These are phyloP conservation scores for Suhomyces coccinellae DNA, from an alignment of 1,139 yeast genomes.

Conservation along the genomic window DNA sequence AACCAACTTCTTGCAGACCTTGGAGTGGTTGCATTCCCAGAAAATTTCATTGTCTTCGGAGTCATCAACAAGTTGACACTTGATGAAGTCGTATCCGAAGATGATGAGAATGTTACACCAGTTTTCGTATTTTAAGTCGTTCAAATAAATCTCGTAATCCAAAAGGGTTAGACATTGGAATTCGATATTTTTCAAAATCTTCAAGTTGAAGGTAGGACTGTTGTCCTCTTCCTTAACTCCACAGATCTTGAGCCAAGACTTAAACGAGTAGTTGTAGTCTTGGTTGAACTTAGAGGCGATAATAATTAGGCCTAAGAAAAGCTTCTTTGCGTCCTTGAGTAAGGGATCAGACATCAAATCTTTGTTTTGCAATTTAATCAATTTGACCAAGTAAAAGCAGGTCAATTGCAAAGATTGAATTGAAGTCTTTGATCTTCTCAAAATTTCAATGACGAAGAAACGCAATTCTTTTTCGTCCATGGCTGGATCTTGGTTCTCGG, in stretches of 20 bases:
- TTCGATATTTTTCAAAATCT: slow-evolving; percentile 55
- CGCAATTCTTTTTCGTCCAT: slow-evolving; percentile 31
- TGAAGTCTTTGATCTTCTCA: slow-evolving; percentile 68
- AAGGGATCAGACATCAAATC: slow-evolving; percentile 13
- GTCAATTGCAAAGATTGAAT: slow-evolving; percentile 66
- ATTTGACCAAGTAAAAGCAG: slow-evolving; percentile 58
- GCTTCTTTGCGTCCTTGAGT: slow-evolving; percentile 58
- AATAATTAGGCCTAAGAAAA: slow-evolving; percentile 65
- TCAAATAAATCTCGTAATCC: slow-evolving; percentile 57
- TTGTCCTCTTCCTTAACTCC: slow-evolving; percentile 45
- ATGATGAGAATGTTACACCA: slow-evolving; percentile 53
- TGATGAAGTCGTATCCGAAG: slow-evolving; percentile 47
- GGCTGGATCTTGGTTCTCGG: slow-evolving; percentile 2
- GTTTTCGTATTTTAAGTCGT: slow-evolving; percentile 50
- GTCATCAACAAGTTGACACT: slow-evolving; percentile 18
- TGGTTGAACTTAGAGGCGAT: slow-evolving; percentile 72
- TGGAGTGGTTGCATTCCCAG: slow-evolving; percentile 31
- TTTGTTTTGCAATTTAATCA: slow-evolving; percentile 26
- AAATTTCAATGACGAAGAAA: slow-evolving; percentile 60
- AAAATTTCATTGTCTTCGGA: slow-evolving; percentile 24
- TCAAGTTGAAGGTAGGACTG: slow-evolving; percentile 25
- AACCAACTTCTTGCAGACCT: slow-evolving; percentile 24
- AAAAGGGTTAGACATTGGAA: slow-evolving; percentile 52
- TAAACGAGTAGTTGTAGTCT: slow-evolving; percentile 68
- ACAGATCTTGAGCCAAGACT: slow-evolving; percentile 75